Evolutionary conservation across 345 rosid genomes (phyloP).

Genomic region (Bruguiera gymnorhiza): DNA sequence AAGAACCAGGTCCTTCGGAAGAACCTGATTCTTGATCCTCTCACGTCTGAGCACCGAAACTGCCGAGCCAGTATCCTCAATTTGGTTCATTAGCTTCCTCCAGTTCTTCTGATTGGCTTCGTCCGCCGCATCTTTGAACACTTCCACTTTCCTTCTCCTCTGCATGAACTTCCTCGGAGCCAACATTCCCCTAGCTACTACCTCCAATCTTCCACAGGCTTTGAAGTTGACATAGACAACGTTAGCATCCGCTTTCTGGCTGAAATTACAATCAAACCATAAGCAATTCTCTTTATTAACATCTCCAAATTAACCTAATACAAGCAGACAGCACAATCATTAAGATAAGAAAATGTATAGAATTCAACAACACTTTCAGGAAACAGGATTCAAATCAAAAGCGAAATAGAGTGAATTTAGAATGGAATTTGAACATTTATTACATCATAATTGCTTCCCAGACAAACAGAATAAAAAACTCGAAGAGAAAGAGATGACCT

Average conservation of each 20-base stretch:
- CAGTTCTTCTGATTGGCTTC: slow-evolving; percentile 76
- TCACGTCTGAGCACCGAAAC: slow-evolving; percentile 57
- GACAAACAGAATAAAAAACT: neutral
- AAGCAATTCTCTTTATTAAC: too few relatives aligned
- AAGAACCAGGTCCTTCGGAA: slow-evolving; percentile 67
- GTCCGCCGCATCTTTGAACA: slow-evolving; percentile 70
- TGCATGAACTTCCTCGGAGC: slow-evolving; percentile 71
- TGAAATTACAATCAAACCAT: slow-evolving; percentile 15
- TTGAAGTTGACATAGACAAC: slow-evolving; percentile 19
- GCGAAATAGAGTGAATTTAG: too few relatives aligned
- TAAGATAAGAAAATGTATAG: too few relatives aligned
- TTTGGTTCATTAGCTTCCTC: slow-evolving; percentile 75
- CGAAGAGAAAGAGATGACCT: slow-evolving; percentile 22
- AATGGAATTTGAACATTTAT: too few relatives aligned
- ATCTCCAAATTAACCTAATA: too few relatives aligned
- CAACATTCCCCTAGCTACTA: slow-evolving; percentile 75
- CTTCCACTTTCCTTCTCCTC: slow-evolving; percentile 67
- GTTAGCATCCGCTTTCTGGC: slow-evolving; percentile 25
- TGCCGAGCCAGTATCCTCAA: slow-evolving; percentile 65
- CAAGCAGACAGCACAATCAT: too few relatives aligned
- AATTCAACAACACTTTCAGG: too few relatives aligned
- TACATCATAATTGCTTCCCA: too few relatives aligned
- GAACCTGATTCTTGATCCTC: slow-evolving; percentile 41
- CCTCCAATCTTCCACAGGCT: slow-evolving; percentile 35
- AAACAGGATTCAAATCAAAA: too few relatives aligned